Conservation (phyloP, 371 early-diverging fungal species). For the Zychaea mexicana region DNA sequence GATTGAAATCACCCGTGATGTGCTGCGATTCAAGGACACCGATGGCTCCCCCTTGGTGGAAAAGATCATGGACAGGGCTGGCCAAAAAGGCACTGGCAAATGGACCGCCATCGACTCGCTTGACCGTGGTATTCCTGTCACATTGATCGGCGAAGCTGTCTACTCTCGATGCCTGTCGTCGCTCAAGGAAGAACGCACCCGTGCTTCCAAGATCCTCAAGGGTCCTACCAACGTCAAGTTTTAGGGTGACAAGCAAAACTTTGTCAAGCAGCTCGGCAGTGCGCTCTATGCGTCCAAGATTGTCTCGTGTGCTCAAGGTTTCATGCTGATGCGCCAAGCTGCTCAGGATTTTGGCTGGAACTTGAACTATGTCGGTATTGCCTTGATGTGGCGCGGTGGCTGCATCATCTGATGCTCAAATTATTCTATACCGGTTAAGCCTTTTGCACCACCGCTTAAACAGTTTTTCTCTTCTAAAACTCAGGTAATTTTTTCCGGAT, state of each 20-base stretch:
- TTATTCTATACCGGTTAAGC: too few relatives aligned
- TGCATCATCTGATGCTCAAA: too few relatives aligned
- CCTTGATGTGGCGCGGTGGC: slow-evolving; percentile 99
- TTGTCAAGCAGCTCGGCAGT: slow-evolving; percentile 87
- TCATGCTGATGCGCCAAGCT: slow-evolving; percentile 97
- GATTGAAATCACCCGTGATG: slow-evolving; percentile 95
- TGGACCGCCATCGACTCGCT: slow-evolving; percentile 97
- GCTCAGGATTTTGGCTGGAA: slow-evolving; percentile 93
- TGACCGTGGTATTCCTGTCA: slow-evolving; percentile 93
- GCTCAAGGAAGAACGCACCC: slow-evolving; percentile 91
- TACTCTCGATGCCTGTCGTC: slow-evolving; percentile 96
- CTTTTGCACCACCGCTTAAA: too few relatives aligned
- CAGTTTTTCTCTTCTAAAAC: too few relatives aligned
- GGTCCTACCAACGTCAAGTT: slow-evolving; percentile 70
- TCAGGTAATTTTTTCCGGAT: too few relatives aligned
- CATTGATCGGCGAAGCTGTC: slow-evolving; percentile 98
- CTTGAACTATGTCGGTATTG: slow-evolving; percentile 94
- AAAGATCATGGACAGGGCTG: slow-evolving; percentile 96
- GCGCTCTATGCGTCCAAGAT: slow-evolving; percentile 98
- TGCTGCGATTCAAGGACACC: slow-evolving; percentile 88
- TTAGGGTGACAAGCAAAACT: slow-evolving; percentile 81
- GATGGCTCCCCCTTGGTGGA: slow-evolving; percentile 90
- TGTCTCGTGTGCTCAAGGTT: slow-evolving; percentile 99
- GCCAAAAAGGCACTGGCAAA: slow-evolving; percentile 99
- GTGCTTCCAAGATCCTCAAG: slow-evolving; percentile 83